A percentile compares a stretch with the other conserved stretches of the same genome.
Evolutionary conservation across 148 eudicot genomes (phyloP).

Genomic region (Mesembryanthemum crystallinum): DNA sequence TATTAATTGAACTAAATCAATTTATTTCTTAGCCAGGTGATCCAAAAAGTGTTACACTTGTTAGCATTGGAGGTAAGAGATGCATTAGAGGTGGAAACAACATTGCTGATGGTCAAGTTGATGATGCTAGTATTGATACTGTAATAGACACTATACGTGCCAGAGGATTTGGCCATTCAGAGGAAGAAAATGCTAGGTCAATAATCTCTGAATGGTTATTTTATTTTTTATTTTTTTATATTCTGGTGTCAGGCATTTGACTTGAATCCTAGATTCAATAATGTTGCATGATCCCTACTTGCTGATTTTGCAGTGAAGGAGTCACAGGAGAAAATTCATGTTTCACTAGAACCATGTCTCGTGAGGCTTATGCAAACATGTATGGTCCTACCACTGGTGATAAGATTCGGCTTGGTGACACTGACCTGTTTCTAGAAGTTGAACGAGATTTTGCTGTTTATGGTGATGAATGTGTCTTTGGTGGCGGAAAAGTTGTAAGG

Average conservation of each 20-base stretch:
- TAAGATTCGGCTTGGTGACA: constrained; percentile 92
- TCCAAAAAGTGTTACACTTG: constrained; percentile 72
- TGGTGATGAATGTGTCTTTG: constrained; percentile 97
- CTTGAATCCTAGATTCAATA: not conserved
- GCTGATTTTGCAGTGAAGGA: constrained; percentile 49
- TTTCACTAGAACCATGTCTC: constrained; percentile 52
- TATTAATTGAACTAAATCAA: not conserved
- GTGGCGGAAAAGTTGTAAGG: constrained; percentile 93
- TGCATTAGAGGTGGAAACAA: constrained; percentile 80
- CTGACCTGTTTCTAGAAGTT: constrained; percentile 82
- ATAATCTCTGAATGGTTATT: constrained; percentile 1
- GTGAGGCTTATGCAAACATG: constrained; percentile 81
- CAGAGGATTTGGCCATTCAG: constrained; percentile 52
- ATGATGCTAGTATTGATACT: constrained; percentile 47
- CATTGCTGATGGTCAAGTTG: constrained; percentile 67
- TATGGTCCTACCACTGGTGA: constrained; percentile 94
- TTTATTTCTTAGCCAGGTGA: constrained; percentile 81
- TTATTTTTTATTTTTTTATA: not conserved
- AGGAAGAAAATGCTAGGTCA: constrained; percentile 70
- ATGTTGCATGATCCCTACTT: not conserved
- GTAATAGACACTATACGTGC: constrained; percentile 49
- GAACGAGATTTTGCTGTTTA: constrained; percentile 75
- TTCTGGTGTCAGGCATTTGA: constrained; percentile 13
- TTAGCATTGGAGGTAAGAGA: constrained; percentile 74
- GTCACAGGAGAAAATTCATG: constrained; percentile 55